Evolutionary conservation across 2,329 filamentous ascomycete genomes (phyloP).

Genomic region (Fusarium sp.): DNA sequence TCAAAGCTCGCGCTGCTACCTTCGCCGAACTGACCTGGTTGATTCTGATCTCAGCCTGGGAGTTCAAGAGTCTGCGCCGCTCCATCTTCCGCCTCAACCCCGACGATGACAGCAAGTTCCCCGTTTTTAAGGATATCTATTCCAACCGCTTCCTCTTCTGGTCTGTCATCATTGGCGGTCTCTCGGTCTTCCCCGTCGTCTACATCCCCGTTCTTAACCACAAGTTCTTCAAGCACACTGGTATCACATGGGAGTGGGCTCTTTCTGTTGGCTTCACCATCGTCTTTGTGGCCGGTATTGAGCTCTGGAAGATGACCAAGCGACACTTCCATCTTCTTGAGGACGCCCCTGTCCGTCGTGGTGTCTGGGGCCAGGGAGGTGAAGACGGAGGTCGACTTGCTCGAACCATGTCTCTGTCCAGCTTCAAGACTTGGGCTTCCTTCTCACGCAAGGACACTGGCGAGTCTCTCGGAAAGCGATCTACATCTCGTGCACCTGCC

Average conservation of each 20-base stretch:
- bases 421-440: conserved; percentile 63
- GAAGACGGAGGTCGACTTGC: conserved; percentile 62
- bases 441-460: conserved; percentile 59
- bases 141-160: conserved; percentile 79
- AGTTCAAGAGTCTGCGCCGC: conserved; percentile 79
- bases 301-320: conserved; percentile 80
- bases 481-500: conserved; percentile 39
- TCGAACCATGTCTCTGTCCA: conserved; percentile 65
- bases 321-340: conserved; percentile 66
- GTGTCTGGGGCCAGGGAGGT: conserved; percentile 66
- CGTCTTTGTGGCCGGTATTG: conserved; percentile 75
- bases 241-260: conserved; percentile 82
- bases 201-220: conserved; percentile 80
- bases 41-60: conserved; percentile 81
- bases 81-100: conserved; percentile 78
- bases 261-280: conserved; percentile 73
- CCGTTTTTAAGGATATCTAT: conserved; percentile 73
- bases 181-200: conserved; percentile 76
- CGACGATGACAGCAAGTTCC: conserved; percentile 63
- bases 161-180: conserved; percentile 70
- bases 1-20: conserved; percentile 77
- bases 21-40: conserved; percentile 82
- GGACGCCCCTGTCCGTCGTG: conserved; percentile 63
- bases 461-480: conserved; percentile 52
- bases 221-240: conserved; percentile 78